Evolutionary conservation across 1,284 basidiomycete species (phyloP), one percentile per base, ranked within the genome.

Genomic region (Bondarzewia mesenterica): DNA sequence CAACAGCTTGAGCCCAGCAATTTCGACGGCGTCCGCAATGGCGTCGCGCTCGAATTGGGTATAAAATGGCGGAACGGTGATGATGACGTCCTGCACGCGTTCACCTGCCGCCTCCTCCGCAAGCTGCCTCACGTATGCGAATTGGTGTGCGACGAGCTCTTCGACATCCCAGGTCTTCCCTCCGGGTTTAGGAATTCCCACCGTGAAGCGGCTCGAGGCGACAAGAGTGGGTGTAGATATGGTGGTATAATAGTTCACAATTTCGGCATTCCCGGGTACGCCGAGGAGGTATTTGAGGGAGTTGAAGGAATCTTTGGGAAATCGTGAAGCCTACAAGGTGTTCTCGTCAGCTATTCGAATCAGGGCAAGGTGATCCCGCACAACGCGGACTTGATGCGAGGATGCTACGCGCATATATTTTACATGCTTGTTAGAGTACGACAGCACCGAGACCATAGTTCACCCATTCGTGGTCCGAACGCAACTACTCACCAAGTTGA

Each of bases 91-190:
- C 36, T 72, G 71, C 38, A 95, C 84, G 50, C 77, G 75, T 66
- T 94, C 93, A 10, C 75, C 80, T 0, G 86, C 82, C 18, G 83
- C 69, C 41, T 74, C 71, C 63, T 96, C 90, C 1, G 94, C 95
- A 20, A 99, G 79, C 45, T 86, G 79, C 54, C 88, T 89, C 59
- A 93, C 81, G 67, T 98, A 96, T 6, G 85, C 77, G 51, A 99
- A 76, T 67, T 99, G 89, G 86, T 97, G 95, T 5, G 86, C 96
- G 36, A 97, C 76, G 40, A 98, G 80, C 64, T 97, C 95, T 60
- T 98, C 93, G 16, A 88, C 82, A 18, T 77, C 75, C 87, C 86
- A 93, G 60, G 80, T 73, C 29, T 76, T 77, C n/a, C 78, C 77
- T 57, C 79, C 79, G 37, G 82, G 83, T 57, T 80, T 71, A 42